phyloP scores from a whole-genome alignment of 257 asterid species.

The Sherardia arvensis region DNA sequence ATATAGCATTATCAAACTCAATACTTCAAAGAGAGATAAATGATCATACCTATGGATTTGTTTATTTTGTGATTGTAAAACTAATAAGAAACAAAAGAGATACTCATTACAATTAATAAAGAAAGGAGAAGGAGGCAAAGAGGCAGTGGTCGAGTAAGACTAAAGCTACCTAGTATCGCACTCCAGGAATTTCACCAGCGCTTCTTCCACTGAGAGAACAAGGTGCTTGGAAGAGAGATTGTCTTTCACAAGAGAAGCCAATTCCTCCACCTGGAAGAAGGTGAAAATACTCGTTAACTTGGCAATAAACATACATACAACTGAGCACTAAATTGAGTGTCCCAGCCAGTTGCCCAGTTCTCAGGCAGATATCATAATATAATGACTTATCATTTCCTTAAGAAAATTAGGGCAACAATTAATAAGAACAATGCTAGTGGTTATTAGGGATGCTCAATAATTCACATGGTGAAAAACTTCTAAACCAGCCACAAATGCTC shows the following conservation, averaged over 20 bases:
- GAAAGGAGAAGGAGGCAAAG: background rate
- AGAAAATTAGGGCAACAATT: no score
- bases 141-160: background rate
- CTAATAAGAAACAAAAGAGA: background rate
- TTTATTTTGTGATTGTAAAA: background rate
- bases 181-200: conserved; percentile 55
- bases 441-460: no score
- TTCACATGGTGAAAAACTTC: background rate
- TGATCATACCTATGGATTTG: background rate
- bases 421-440: no score
- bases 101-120: background rate
- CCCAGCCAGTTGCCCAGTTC: background rate
- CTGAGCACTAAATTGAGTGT: background rate
- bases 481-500: background rate
- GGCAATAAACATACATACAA: background rate
- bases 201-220: conserved; percentile 69
- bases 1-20: conserved; percentile 14
- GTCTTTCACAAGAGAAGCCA: conserved; percentile 75
- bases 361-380: background rate
- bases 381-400: background rate
- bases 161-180: conserved; percentile 53
- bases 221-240: conserved; percentile 85
- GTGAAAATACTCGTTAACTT: conserved; percentile 10
- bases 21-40: background rate
- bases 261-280: conserved; percentile 73